Conservation (phyloP, 2,329 filamentous ascomycete species). For the Botrytis cinerea region DNA sequence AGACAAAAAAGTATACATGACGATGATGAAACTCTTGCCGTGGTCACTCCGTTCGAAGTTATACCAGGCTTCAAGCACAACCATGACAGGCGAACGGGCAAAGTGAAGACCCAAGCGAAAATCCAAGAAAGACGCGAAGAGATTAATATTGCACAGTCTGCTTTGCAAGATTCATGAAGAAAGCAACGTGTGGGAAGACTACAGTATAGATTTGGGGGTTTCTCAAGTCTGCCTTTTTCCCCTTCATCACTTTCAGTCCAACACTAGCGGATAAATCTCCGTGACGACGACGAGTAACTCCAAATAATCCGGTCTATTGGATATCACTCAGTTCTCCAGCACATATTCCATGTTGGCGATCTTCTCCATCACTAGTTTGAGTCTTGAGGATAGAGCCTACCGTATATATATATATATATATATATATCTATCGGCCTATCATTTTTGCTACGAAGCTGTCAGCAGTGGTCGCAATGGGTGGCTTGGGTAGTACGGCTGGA, state of each 20-base stretch:
- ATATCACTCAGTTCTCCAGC: too few relatives aligned
- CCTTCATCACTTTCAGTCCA: not conserved
- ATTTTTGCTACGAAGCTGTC: not conserved
- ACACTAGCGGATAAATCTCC: not conserved
- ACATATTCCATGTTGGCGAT: not conserved
- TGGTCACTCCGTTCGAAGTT: not conserved
- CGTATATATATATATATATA: too few relatives aligned
- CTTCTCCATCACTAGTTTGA: too few relatives aligned
- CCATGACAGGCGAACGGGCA: not conserved
- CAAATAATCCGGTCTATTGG: too few relatives aligned
- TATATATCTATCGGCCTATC: too few relatives aligned
- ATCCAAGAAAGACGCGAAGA: not conserved
- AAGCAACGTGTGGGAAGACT: not conserved
- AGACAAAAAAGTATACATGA: not conserved
- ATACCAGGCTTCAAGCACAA: not conserved
- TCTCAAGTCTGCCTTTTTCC: not conserved
- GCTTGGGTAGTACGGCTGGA: too few relatives aligned
- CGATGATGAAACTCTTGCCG: not conserved
- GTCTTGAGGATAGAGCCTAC: too few relatives aligned
- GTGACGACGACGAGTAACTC: too few relatives aligned
- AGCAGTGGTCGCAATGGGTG: too few relatives aligned
- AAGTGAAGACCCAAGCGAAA: not conserved
- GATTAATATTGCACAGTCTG: not conserved
- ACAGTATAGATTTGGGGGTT: not conserved
- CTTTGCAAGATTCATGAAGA: not conserved